Base-by-base conservation (phyloP, 305 asterid genomes). In the Fraxinus greggii region DNA sequence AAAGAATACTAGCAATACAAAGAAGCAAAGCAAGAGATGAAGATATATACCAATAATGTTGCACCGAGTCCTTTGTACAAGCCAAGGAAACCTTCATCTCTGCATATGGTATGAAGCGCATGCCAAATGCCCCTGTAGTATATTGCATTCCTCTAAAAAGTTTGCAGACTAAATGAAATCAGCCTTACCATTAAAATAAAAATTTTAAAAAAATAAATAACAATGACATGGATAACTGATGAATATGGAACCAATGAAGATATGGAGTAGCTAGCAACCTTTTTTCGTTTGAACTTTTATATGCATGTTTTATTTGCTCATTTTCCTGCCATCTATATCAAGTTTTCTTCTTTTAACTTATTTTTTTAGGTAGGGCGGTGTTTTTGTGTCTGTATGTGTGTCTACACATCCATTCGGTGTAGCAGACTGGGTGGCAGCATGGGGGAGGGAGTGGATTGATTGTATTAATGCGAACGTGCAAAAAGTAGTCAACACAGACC, bases 61-160 rank as follows among this genome's bases (percentile, higher is more conserved):
- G 92, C 93, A 79, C 97, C 97, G 33, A 92, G 86, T 78, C 97
- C 97, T 87, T 92, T 92, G 85, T 92, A 92, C 70, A 92, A 85
- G 54, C 97, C 95, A 67, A 87, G 87, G 83, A 89, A 80, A 5
- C 97, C 97, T 89, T 92, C 95, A 76, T 92, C 97, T 83, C 90
- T 92, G 89, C 92, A 90, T 80, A 92, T 90, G 84, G 95, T 91
- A 85, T 84, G 82, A 69, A 92, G 82, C 9, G 95, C 89, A 59
- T 92, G 95, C 82, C 85, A 81, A 63, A 92, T 92, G 83, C 97
- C 97, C 56, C 86, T 87, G 59, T 92, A 92, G 85, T 92, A 92
- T 45, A 89, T 81, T 21, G 91, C 65, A 73, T 82, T 92, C 80
- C 90, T 88, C 97, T 92, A 77, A 84, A 82, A 84, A 81, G 51